Base-by-base conservation (phyloP, 164 flowering plant species). In the Vitis rotundifolia region DNA sequence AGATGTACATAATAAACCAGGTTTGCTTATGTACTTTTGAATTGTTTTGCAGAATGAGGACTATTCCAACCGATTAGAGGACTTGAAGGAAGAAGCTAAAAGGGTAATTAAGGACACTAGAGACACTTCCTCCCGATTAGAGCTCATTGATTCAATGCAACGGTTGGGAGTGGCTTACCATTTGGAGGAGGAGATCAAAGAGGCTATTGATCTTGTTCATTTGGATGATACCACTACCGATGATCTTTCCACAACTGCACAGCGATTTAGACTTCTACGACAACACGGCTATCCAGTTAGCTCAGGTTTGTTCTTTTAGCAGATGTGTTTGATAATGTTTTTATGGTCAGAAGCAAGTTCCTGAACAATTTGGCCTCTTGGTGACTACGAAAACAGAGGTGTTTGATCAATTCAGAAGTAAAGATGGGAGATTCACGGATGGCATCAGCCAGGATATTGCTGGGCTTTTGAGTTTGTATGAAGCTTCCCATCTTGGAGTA, bases 391-490 rank as follows among this genome's bases (percentile, higher is more conserved):
- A 31, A 47, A 31, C 70, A 69, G 77, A 59, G 4, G 77, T 74
- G 8, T 74, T 74, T 13, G 15, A 73, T 7, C 49, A 53, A 15
- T 73, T 73, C 52, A 61, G 9, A 61, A 66, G 28, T 18, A 14
- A 9, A 15, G 49, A 68, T 9, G 76, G 73, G 16, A 63, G 16
- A 37, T 75, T 75, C 59, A 54, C 12, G 51, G 69, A 64, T 16
- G 5, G n/a, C 49, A 50, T 77, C 15, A 13, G 49, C 1, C n/a
- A 47, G 4, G 79, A 82, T 15, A 12, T 64, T 7, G 29, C 47
- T 16, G 83, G 80, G 0, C 2, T 77, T 5, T 49, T 80, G 69
- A 68, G 77, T 15, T 75, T 79, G 54, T 75, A 75, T 66, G 85
- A 82, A 71, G 83, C 85, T 68, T 72, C 81, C 8, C 58, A 54